Conservation (phyloP, 495 filamentous ascomycete genomes). For the Hypomontagnella submonticulosa region DNA sequence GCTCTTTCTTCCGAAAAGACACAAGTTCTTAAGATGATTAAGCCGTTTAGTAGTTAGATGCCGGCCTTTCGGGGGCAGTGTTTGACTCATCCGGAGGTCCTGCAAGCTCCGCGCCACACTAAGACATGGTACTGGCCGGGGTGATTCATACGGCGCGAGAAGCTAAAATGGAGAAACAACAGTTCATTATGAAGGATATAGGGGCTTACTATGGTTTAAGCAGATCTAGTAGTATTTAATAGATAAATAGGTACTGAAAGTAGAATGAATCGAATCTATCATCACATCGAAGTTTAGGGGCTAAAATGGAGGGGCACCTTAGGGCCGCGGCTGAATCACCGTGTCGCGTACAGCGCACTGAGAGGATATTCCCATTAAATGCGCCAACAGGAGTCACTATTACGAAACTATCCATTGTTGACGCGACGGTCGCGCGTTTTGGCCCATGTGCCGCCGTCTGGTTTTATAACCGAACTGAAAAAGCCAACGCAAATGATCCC, state of each 20-base stretch:
- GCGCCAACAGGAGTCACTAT: slow-evolving; percentile 11
- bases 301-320: not conserved
- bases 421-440: slow-evolving; percentile 49
- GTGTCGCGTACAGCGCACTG: slow-evolving; percentile 24
- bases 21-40: no score
- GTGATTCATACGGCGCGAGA: no score
- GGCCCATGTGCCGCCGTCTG: slow-evolving; percentile 53
- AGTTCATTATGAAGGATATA: no score
- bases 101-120: no score
- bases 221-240: no score
- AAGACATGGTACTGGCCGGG: no score
- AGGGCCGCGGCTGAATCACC: slow-evolving; percentile 11
- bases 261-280: not conserved
- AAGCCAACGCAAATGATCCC: slow-evolving; percentile 30
- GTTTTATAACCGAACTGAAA: slow-evolving; percentile 48
- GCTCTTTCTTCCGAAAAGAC: no score
- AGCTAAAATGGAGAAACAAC: no score
- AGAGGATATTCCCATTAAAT: slow-evolving; percentile 41
- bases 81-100: no score
- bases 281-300: not conserved
- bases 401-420: slow-evolving; percentile 53
- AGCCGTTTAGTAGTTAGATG: no score
- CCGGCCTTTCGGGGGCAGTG: no score
- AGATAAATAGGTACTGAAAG: not conserved
- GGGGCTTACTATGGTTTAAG: no score